Conservation (phyloP, 345 rosid genomes). For the Rhizophora mangle region DNA sequence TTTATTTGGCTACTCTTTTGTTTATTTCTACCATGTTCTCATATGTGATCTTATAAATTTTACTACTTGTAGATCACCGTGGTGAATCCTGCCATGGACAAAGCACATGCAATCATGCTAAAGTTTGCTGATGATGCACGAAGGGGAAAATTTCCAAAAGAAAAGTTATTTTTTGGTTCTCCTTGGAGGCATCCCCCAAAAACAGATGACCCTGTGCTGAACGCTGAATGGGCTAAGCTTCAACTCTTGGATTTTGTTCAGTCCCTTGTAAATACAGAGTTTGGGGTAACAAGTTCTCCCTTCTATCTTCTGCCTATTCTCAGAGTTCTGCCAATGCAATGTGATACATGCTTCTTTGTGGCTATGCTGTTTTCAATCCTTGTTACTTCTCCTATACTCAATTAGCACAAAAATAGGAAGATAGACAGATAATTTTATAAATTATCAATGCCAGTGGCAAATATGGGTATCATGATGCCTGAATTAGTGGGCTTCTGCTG, state of each 20-base stretch:
- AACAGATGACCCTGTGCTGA: constrained; percentile 34
- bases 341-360: background rate
- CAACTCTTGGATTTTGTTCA: constrained; percentile 92
- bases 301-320: background rate
- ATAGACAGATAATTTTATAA: too few relatives aligned
- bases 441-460: too few relatives aligned
- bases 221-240: constrained; percentile 75
- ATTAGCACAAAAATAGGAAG: too few relatives aligned
- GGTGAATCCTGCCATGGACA: constrained; percentile 94
- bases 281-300: constrained; percentile 49
- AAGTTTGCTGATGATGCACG: constrained; percentile 67
- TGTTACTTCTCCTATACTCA: too few relatives aligned
- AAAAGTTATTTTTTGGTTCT: constrained; percentile 76
- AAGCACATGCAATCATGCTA: constrained; percentile 58
- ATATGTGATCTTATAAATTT: background rate
- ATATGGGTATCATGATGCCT: too few relatives aligned
- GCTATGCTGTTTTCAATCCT: too few relatives aligned
- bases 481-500: too few relatives aligned
- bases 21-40: too few relatives aligned
- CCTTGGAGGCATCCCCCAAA: constrained; percentile 92
- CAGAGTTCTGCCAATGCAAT: background rate
- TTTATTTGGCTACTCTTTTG: too few relatives aligned
- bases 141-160: constrained; percentile 58
- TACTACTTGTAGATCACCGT: constrained; percentile 48
- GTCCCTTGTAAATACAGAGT: constrained; percentile 62